Percentiles rank a stretch among this genome's conserved stretches.
Evolutionary conservation across 768 basidiomycete species (phyloP).

Genomic region (Pleurotus citrinopileatus): DNA sequence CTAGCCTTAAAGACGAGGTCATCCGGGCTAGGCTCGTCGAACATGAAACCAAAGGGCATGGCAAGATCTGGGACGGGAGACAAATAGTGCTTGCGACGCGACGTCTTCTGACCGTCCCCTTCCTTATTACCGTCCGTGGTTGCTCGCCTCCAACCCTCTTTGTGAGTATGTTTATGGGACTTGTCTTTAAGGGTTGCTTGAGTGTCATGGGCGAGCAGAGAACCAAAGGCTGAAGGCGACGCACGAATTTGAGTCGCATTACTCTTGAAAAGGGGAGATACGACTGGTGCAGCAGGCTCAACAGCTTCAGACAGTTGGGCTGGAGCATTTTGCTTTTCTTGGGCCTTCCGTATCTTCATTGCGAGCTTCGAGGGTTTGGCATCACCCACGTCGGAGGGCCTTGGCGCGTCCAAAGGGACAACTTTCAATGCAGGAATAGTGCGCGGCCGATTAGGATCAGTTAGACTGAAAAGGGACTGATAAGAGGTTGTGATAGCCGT

Average conservation of each 20-base stretch:
- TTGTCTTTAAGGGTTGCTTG: slow-evolving; percentile 35
- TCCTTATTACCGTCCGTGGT: slow-evolving; percentile 26
- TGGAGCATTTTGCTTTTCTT: slow-evolving; percentile 30
- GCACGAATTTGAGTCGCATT: slow-evolving; percentile 58
- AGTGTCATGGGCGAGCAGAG: slow-evolving; percentile 60
- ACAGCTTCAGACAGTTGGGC: slow-evolving; percentile 18
- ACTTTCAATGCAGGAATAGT: slow-evolving; percentile 41
- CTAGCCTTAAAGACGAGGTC: slow-evolving; percentile 83
- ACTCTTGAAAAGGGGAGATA: slow-evolving; percentile 58
- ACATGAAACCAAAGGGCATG: slow-evolving; percentile 49
- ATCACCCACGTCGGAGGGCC: slow-evolving; percentile 22
- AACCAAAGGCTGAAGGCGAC: slow-evolving; percentile 76
- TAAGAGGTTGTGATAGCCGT: slow-evolving; percentile 84
- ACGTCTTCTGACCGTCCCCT: slow-evolving; percentile 19
- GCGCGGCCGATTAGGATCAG: slow-evolving; percentile 41
- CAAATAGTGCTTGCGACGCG: slow-evolving; percentile 16
- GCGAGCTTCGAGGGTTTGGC: slow-evolving; percentile 70
- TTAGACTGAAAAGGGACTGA: slow-evolving; percentile 66
- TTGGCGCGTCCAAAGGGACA: slow-evolving; percentile 34
- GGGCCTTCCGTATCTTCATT: slow-evolving; percentile 64
- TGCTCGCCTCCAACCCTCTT: slow-evolving; percentile 11
- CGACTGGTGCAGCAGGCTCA: slow-evolving; percentile 26
- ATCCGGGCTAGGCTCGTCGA: slow-evolving; percentile 88
- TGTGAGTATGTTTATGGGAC: slow-evolving; percentile 25
- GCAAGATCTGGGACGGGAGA: slow-evolving; percentile 33